Conservation (phyloP, 2,329 filamentous ascomycete species). For the Fusarium azukiicola region DNA sequence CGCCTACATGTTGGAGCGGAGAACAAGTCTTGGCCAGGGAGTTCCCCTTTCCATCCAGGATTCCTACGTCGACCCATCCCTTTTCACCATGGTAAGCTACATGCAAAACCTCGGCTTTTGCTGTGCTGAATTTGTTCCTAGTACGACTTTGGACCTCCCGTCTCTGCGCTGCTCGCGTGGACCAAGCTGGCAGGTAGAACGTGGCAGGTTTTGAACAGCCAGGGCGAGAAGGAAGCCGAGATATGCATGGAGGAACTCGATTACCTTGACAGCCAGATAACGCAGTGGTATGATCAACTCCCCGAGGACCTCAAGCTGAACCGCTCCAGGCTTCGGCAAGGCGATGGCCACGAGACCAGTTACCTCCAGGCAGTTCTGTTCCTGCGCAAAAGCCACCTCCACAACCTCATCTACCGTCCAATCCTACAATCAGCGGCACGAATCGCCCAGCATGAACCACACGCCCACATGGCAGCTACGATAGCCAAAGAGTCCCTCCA, state of each 20-base stretch:
- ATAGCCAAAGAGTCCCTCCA: background rate
- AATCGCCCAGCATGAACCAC: background rate
- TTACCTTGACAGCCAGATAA: background rate
- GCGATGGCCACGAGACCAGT: background rate
- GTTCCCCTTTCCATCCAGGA: background rate
- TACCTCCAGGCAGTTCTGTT: background rate
- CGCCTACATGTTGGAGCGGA: background rate
- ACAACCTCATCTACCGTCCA: background rate
- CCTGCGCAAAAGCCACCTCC: background rate
- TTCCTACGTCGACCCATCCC: background rate
- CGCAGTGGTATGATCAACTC: background rate
- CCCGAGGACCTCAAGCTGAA: background rate
- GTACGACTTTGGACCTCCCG: too few relatives aligned
- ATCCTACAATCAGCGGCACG: background rate
- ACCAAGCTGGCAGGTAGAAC: background rate
- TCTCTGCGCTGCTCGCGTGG: background rate
- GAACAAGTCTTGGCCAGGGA: background rate
- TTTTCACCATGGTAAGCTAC: background rate
- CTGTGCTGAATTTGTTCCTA: too few relatives aligned
- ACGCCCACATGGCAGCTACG: background rate
- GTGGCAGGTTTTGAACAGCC: background rate
- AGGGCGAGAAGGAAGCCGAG: background rate
- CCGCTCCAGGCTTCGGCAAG: background rate
- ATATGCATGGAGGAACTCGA: background rate
- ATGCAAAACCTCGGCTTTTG: too few relatives aligned